A percentile compares a stretch with the other conserved stretches of the same genome.
These are phyloP conservation scores for Coniferiporia weirii DNA, from an alignment of 1,284 basidiomycete genomes.

Conservation along the genomic window DNA sequence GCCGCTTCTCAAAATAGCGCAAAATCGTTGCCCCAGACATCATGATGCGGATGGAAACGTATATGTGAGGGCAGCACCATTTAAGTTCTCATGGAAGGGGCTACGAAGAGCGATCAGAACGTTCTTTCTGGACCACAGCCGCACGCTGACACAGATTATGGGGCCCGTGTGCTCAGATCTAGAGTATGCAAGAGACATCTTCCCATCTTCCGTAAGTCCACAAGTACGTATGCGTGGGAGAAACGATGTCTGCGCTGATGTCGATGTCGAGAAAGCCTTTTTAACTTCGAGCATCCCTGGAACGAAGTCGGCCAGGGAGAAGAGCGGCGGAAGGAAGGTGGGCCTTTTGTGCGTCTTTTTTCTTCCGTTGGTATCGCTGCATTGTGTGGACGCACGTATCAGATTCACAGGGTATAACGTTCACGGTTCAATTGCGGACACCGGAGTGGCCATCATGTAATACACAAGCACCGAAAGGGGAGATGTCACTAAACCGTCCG, in stretches of 20 bases:
- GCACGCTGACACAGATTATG: constrained; percentile 2
- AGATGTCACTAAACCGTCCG: constrained; percentile 36
- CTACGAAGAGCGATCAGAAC: neutral
- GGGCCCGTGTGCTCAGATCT: constrained; percentile 1
- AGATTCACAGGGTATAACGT: neutral
- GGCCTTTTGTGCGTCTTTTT: neutral
- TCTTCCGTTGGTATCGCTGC: neutral
- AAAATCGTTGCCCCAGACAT: neutral
- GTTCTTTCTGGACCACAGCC: neutral
- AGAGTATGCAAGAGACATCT: neutral
- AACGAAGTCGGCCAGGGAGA: constrained; percentile 4
- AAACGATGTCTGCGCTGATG: neutral
- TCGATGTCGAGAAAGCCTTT: constrained; percentile 15
- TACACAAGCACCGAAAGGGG: constrained; percentile 7
- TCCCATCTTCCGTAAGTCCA: neutral
- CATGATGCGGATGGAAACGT: neutral
- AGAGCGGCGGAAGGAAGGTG: neutral
- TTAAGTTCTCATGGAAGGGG: neutral
- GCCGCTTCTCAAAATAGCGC: neutral
- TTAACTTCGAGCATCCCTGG: constrained; percentile 12
- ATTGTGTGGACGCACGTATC: neutral
- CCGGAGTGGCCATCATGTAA: neutral
- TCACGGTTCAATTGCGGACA: no score
- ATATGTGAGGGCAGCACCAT: neutral
- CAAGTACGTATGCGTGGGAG: neutral